Conservation (phyloP, 768 basidiomycete species). For the Tulasnella calospora region DNA sequence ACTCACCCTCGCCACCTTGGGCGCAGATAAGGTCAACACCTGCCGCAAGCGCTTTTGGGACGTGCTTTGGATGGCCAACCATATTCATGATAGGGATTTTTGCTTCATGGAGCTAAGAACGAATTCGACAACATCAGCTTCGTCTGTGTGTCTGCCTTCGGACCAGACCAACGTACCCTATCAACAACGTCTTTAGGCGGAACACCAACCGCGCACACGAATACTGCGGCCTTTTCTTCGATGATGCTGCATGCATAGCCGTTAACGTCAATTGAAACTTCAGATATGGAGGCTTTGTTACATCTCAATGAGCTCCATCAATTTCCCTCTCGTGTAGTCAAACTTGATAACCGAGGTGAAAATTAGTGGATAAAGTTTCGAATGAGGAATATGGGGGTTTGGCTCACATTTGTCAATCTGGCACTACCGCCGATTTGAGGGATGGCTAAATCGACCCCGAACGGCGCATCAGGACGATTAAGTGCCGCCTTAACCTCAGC, state of each 20-base stretch:
- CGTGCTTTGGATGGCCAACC: slow-evolving; percentile 75
- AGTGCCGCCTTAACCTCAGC: background rate
- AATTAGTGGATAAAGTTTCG: too few species aligned
- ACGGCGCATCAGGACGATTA: background rate
- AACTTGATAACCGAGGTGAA: slow-evolving; percentile 36
- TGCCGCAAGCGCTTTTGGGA: slow-evolving; percentile 65
- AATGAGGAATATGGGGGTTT: too few species aligned
- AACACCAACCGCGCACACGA: slow-evolving; percentile 70
- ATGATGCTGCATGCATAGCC: slow-evolving; percentile 46
- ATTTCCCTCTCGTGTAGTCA: slow-evolving; percentile 75
- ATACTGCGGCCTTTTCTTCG: slow-evolving; percentile 62
- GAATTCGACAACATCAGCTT: background rate
- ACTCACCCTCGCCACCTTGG: slow-evolving; percentile 47
- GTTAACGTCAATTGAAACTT: background rate
- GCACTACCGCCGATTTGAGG: background rate
- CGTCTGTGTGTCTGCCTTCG: background rate
- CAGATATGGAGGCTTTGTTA: background rate
- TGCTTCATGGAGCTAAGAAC: slow-evolving; percentile 57
- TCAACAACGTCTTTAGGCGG: slow-evolving; percentile 80
- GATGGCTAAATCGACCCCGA: background rate
- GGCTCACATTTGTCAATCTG: background rate
- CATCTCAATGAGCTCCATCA: slow-evolving; percentile 70
- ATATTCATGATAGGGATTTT: slow-evolving; percentile 76
- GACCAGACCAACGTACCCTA: slow-evolving; percentile 34
- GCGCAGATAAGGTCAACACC: slow-evolving; percentile 91